phyloP scores from a whole-genome alignment of 768 basidiomycete species.

The Clitopilus hobsonii region DNA sequence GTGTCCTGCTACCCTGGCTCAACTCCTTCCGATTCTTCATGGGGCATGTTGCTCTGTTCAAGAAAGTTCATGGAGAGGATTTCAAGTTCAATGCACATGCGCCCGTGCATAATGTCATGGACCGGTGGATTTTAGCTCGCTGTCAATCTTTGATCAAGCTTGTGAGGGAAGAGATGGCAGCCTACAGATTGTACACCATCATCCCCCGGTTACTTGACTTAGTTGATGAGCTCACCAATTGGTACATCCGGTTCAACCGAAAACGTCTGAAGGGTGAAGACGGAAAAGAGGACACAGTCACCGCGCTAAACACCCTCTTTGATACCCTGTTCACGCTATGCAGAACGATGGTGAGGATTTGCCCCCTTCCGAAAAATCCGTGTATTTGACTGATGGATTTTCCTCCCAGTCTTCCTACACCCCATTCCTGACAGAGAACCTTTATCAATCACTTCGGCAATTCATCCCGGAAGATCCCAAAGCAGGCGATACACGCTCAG shows the following conservation, averaged over 20 bases:
- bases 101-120: conserved; percentile 89
- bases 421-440: conserved; percentile 94
- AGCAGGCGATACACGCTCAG: conserved; percentile 78
- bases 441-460: conserved; percentile 86
- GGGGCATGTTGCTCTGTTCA: conserved; percentile 84
- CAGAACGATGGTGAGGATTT: conserved; percentile 75
- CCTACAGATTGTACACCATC: conserved; percentile 95
- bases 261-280: conserved; percentile 94
- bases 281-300: conserved; percentile 78
- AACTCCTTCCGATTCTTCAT: conserved; percentile 99
- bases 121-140: conserved; percentile 96
- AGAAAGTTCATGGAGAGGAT: conserved; percentile 70
- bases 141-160: conserved; percentile 94
- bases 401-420: conserved; percentile 86
- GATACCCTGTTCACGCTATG: conserved; percentile 93
- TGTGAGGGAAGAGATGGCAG: conserved; percentile 93
- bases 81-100: conserved; percentile 90
- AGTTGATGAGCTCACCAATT: conserved; percentile 95
- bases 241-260: conserved; percentile 99
- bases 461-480: conserved; percentile 77
- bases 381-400: not conserved
- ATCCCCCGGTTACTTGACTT: conserved; percentile 91
- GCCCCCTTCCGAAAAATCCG: not conserved
- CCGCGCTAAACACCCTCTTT: conserved; percentile 93
- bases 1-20: conserved; percentile 97